Base-by-base conservation (phyloP, 1,139 yeast genomes). In the Protomyces macrosporus region DNA sequence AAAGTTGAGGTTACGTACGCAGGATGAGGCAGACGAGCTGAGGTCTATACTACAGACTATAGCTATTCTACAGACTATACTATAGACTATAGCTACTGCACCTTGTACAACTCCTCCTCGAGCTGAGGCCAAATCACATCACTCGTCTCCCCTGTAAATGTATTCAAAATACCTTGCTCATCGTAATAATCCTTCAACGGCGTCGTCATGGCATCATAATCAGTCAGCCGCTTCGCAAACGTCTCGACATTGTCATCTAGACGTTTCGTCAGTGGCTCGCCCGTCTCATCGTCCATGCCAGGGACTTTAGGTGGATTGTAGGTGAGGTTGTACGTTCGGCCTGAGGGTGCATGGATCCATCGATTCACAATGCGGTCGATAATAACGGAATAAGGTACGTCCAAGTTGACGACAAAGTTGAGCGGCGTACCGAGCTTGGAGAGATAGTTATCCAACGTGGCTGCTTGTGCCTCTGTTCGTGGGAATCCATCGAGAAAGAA, bases 401-500 rank as follows among this genome's bases (percentile, higher is more conserved):
- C 91, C 88, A 77, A 93, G 86, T 81, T 93, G 98, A 70, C 91
- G 83, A 64, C 98, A 98, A 72, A 83, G 85, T 79, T 91, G 84
- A 76, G 93, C 83, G 52, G 98, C 97, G 72, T 90, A 86, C 53
- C 56, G 6, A 89, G 87, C 68, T 81, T 84, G 45, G 75, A 76
- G 77, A 93, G 84, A 98, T 93, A 93, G 67, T 82, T 78, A 77
- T 93, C 98, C 75, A 93, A 85, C 76, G 90, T 90, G 80, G 93
- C 96, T 69, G 98, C 98, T 81, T 93, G 99, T 66, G 98, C 97
- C 70, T 93, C 91, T 68, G 98, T 93, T 82, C 99, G 88, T 78
- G 99, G 99, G 89, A 93, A 93, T 45, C 99, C 99, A 76, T 93
- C 99, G 75, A 93, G 83, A 73, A 93, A 93, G 83, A 93, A 95